phyloP scores from a whole-genome alignment of 371 early-diverging fungal species.

The Umbelopsis sp. region DNA sequence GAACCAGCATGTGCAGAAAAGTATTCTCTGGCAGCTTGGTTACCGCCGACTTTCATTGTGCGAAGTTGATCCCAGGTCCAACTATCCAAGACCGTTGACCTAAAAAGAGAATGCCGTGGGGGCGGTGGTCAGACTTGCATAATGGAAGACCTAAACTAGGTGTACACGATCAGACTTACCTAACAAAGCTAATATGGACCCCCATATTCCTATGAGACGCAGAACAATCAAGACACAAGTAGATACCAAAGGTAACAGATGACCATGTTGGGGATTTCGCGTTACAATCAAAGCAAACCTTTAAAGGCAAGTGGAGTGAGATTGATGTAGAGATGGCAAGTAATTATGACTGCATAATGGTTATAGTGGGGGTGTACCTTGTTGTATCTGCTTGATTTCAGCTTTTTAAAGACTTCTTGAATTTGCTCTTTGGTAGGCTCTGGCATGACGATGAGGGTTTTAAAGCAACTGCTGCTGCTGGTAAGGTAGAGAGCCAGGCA shows the following conservation, averaged over 20 bases:
- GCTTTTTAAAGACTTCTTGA: slow-evolving; percentile 77
- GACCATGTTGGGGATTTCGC: slow-evolving; percentile 98
- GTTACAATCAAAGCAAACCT: slow-evolving; percentile 97
- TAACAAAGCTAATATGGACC: slow-evolving; percentile 96
- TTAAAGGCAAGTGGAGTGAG: not conserved
- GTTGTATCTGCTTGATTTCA: slow-evolving; percentile 76
- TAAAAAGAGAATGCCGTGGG: slow-evolving; percentile 23
- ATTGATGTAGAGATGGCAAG: not conserved
- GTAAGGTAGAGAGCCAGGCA: not conserved
- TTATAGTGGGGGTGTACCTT: slow-evolving; percentile 57
- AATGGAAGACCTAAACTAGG: not conserved
- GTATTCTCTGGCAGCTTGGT: slow-evolving; percentile 78
- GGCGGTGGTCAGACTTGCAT: not conserved
- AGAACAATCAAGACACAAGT: slow-evolving; percentile 98
- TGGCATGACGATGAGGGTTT: slow-evolving; percentile 33
- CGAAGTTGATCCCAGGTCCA: slow-evolving; percentile 97
- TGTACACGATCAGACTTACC: slow-evolving; percentile 49
- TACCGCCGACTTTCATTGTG: slow-evolving; percentile 90
- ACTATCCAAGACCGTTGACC: slow-evolving; percentile 86
- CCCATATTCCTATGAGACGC: slow-evolving; percentile 94
- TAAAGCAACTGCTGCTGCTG: not conserved
- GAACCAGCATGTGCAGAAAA: slow-evolving; percentile 71
- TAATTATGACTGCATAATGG: not conserved
- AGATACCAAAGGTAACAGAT: slow-evolving; percentile 95
- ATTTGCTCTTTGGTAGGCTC: slow-evolving; percentile 80